Base-by-base conservation (phyloP, 164 flowering plant species). In the Sextonia rubra region DNA sequence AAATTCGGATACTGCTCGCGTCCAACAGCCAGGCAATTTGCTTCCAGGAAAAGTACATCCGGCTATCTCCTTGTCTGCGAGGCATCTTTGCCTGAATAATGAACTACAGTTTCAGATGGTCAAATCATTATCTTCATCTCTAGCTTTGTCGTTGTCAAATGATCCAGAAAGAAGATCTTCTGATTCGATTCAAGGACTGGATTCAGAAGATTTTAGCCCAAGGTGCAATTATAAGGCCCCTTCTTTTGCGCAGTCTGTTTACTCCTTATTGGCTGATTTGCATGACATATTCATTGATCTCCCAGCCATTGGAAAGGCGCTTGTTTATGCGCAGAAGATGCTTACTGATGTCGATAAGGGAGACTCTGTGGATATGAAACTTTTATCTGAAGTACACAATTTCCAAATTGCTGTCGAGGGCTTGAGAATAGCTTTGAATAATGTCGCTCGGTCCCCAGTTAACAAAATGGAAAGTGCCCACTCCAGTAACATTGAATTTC, bases 331-430 rank as follows among this genome's bases (percentile, higher is more conserved):
- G 2, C 97, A 93, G 73, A 90, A 87, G 84, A 82, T 96, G 86
- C 83, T 96, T 55, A 63, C n/a, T 70, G 83, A 88, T 74, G 89
- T 96, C 25, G 86, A 80, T 30, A 83, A 75, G 66, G 99, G 99
- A 30, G 88, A 86, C 78, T 32, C 15, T 73, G 84, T 95, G 60
- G 89, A 93, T 68, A 25, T 76, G 4, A 49, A 76, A 47, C 69
- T 81, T 23, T 67, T 95, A 20, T 87, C 87, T 30, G 97, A 89
- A 73, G 90, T 89, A 74, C 86, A 81, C 63, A 80, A 83, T 18
- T 93, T 93, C 55, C 82, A 84, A 64, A 72, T 95, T 79, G 98
- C 97, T 27, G 89, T 91, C 64, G 99, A 95, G 82, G 93, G 92
- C 22, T 64, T 93, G 71, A 85, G 98, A 75, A 81, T 93, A 47